Base-by-base conservation (phyloP, 169 alveolate genomes). In the Cystoisospora suis region DNA sequence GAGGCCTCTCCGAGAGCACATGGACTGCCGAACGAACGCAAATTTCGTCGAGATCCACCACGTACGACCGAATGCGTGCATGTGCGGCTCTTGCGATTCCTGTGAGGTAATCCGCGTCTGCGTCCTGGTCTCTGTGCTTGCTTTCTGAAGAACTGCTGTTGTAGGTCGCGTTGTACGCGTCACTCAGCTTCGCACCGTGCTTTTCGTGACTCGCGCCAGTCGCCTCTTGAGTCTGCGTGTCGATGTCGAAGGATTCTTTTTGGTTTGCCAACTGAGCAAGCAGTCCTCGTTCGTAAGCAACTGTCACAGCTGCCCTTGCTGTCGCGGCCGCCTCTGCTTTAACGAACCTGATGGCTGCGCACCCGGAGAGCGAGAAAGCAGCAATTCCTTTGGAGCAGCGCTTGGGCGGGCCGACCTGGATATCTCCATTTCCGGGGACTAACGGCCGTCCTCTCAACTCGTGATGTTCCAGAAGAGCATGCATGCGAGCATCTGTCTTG, bases 401-500 rank as follows among this genome's bases (percentile, higher is more conserved):
- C 44, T 20, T n/a, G 77, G 61, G n/a, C 61, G 77, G 77, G 7
- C n/a, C 45, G 40, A 65, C n/a, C 42, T 65, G n/a, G 45, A 65
- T 44, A 12, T n/a, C 77, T 12, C 5, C 42, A 1, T 65, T n/a
- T 15, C 20, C 77, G 1, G 77, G 77, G 3, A 65, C 45, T 7
- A 65, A 44, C 6, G 77, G 77, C 77, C 77, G 9, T 65, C 77
- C 77, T 15, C 45, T 23, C 44, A 12, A 36, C 40, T 20, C 20
- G 77, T 65, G 77, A 12, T n/a, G 77, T 1, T 20, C 40, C 23
- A 12, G 77, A 12, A 65, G 77, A 15, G 44, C 77, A n/a, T 65
- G 77, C 77, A 65, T 65, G 77, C 77, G 77, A 1, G 40, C n/a
- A n/a, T 65, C 77, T 65, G 77, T 65, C 77, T 65, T 65, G n/a